Conservation (phyloP, 1,284 basidiomycete species). For the Sporisorium reilianum region DNA sequence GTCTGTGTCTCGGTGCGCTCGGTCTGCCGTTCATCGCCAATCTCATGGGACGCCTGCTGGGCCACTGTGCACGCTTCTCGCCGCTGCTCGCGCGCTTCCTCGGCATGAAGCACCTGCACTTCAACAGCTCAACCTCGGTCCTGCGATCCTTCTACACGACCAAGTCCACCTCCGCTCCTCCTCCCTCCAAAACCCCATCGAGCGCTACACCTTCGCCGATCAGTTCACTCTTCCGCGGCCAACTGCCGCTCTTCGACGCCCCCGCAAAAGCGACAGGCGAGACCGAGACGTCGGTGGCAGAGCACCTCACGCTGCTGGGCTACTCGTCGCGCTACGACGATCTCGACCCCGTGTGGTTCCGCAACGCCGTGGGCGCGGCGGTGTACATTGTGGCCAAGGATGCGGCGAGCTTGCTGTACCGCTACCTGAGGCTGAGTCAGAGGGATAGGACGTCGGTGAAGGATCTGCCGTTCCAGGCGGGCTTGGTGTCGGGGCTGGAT, state of each 20-base stretch:
- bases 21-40: constrained; percentile 58
- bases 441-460: constrained; percentile 44
- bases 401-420: constrained; percentile 46
- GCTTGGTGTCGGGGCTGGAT: constrained; percentile 49
- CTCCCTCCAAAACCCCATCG: background rate
- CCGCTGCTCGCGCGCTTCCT: constrained; percentile 31
- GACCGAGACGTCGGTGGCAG: constrained; percentile 5
- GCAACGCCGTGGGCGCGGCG: constrained; percentile 59
- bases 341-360: constrained; percentile 64
- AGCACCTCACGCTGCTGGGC: constrained; percentile 22
- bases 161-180: constrained; percentile 16
- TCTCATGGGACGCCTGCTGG: constrained; percentile 56
- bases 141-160: constrained; percentile 37
- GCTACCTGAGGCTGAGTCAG: constrained; percentile 54
- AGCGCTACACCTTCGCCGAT: constrained; percentile 24
- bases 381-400: constrained; percentile 62
- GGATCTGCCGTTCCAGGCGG: constrained; percentile 57
- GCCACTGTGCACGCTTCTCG: constrained; percentile 26
- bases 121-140: constrained; percentile 18
- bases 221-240: constrained; percentile 34
- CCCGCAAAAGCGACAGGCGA: background rate
- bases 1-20: constrained; percentile 57
- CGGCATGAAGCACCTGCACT: constrained; percentile 34
- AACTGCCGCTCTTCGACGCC: constrained; percentile 24
- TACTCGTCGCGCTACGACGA: constrained; percentile 45